Percentiles rank a stretch among this genome's conserved stretches.
phyloP scores from a whole-genome alignment of 2,329 filamentous ascomycete species.

The Macroventuria anomochaeta region DNA sequence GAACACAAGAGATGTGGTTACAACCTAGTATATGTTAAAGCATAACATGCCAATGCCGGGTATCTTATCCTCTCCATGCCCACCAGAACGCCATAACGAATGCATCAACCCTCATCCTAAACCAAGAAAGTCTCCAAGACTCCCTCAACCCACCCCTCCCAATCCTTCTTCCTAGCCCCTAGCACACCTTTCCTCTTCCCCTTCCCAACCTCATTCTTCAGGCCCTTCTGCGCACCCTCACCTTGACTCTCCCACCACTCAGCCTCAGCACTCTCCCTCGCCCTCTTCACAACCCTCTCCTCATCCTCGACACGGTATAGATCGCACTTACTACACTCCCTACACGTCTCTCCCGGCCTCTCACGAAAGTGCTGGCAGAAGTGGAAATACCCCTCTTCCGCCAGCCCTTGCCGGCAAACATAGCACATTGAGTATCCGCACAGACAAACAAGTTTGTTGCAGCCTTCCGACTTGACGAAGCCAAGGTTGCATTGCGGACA shows the following conservation, averaged over 20 bases:
- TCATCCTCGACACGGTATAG: constrained; percentile 59
- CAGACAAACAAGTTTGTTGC: constrained; percentile 95
- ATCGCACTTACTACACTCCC: constrained; percentile 71
- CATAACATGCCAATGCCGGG: neutral
- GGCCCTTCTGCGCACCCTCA: constrained; percentile 26
- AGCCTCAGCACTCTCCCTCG: constrained; percentile 52
- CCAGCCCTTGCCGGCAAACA: constrained; percentile 73
- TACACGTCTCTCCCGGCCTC: constrained; percentile 75
- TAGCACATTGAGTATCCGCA: constrained; percentile 99
- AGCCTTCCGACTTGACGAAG: constrained; percentile 92
- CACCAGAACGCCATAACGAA: neutral
- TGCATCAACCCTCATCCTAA: constrained; percentile 8
- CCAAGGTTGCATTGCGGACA: constrained; percentile 90
- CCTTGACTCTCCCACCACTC: constrained; percentile 55
- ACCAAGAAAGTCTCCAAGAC: constrained; percentile 27
- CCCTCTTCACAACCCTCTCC: constrained; percentile 50
- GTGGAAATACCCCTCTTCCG: constrained; percentile 81
- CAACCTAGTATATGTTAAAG: neutral
- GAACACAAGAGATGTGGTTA: neutral
- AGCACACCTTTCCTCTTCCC: constrained; percentile 13
- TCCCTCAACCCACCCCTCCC: constrained; percentile 30
- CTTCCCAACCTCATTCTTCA: constrained; percentile 33
- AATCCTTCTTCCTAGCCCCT: constrained; percentile 13
- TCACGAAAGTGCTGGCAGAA: constrained; percentile 96
- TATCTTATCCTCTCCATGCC: constrained; percentile 4